Evolutionary conservation across 371 early-diverging fungal species (phyloP), one percentile per base, ranked within the genome.

Genomic region (Saksenaea vasiformis): DNA sequence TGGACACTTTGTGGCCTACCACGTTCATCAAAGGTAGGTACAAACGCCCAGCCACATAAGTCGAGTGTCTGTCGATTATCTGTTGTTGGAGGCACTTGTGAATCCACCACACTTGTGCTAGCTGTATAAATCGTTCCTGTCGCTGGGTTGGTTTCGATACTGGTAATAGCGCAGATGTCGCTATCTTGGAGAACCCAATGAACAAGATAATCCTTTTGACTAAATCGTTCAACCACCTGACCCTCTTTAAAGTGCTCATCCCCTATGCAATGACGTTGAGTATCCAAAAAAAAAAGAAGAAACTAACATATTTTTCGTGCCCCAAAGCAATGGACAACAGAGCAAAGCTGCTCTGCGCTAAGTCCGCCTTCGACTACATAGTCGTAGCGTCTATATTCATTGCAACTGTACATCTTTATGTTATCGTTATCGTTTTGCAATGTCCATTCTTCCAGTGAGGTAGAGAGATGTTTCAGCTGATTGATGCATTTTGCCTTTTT

Each of bases 41-140:
- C 54, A 55, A 88, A 71, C 3, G 83, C 74, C 88, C 88, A 90
- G 7, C 90, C 90, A 38, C 83, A 80, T 2, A 88, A 70, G 35
- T 77, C 83, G 7, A 86, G 81, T 14, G 79, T 76, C 43, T 77
- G 77, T 26, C 73, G 51, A 0, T 72, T 69, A 47, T 79, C 81
- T 0, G 76, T 72, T 0, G 76, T 72, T 14, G 86, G 86, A 4
- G 38, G 41, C 17, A 88, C 72, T 17, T 76, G 76, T 2, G 80
- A 43, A 64, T 87, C 86, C 4, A 69, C 67, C 5, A 87, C 84
- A 36, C 87, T 86, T 4, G 87, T 80, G 9, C 83, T 78, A 1
- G 87, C 85, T 44, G 82, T 81, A 41, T 80, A 82, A 24, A 90
- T 76, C 8, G 83, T 72, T 0, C 85, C 84, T 1, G 76, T 77